A percentile compares a stretch with the other conserved stretches of the same genome.
These are phyloP conservation scores for Leucosporidium scottii DNA, from an alignment of 768 basidiomycete species.

Conservation along the genomic window DNA sequence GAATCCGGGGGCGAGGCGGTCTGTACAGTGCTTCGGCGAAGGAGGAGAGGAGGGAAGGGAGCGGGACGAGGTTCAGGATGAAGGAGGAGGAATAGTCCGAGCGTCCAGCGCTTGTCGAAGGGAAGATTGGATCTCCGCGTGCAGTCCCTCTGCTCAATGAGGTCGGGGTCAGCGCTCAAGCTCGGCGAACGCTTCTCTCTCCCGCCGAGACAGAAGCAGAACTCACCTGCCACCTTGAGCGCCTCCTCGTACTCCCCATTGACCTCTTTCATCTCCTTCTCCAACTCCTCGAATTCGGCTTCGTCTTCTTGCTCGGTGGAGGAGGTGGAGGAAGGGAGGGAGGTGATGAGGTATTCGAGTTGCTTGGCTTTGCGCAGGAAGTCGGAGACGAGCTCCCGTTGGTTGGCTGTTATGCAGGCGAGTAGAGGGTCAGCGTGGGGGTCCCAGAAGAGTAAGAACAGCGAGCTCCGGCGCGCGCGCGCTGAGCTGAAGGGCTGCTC, in stretches of 20 bases:
- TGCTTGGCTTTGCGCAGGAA: slow-evolving; percentile 81
- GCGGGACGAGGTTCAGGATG: neutral
- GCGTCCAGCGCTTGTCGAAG: neutral
- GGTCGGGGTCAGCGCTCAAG: too few relatives aligned
- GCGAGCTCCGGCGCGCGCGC: too few relatives aligned
- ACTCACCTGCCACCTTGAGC: slow-evolving; percentile 63
- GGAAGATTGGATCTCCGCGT: neutral
- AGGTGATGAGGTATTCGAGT: slow-evolving; percentile 73
- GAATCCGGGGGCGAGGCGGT: too few relatives aligned
- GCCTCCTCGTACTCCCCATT: slow-evolving; percentile 70
- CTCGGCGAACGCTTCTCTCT: too few relatives aligned
- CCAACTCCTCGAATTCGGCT: slow-evolving; percentile 57
- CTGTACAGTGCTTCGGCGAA: too few relatives aligned
- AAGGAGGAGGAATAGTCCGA: neutral
- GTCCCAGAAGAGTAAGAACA: neutral
- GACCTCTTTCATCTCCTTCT: slow-evolving; percentile 61
- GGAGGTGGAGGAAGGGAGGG: slow-evolving; percentile 43
- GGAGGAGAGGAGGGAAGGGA: too few relatives aligned
- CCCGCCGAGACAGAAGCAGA: neutral
- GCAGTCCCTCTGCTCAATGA: neutral
- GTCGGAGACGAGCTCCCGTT: slow-evolving; percentile 74
- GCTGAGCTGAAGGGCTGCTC: neutral
- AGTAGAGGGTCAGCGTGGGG: neutral
- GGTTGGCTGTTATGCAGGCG: slow-evolving; percentile 54
- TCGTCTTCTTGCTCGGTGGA: slow-evolving; percentile 43